Evolutionary conservation across 2,329 filamentous ascomycete genomes (phyloP).

Genomic region (Exophiala xenobiotica): DNA sequence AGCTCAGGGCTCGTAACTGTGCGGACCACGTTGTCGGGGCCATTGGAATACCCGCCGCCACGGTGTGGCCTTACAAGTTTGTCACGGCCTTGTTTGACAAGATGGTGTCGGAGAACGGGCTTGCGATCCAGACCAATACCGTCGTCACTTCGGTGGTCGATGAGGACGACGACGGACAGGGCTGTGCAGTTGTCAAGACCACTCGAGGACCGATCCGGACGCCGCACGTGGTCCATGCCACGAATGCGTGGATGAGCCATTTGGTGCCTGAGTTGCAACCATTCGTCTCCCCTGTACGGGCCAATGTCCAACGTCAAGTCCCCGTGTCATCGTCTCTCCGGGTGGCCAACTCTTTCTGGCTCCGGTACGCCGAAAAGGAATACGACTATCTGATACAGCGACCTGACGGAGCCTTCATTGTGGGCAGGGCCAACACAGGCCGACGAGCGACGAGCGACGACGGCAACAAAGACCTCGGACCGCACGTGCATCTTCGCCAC

Average conservation of each 20-base stretch:
- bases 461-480: too few relatives aligned
- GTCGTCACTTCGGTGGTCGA: constrained; percentile 5
- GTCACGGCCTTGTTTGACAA: constrained; percentile 32
- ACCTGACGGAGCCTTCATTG: too few relatives aligned
- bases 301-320: too few relatives aligned
- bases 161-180: constrained; percentile 13
- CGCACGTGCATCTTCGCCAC: too few relatives aligned
- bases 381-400: too few relatives aligned
- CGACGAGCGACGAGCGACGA: too few relatives aligned
- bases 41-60: constrained; percentile 33
- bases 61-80: constrained; percentile 40
- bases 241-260: constrained; percentile 45
- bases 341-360: too few relatives aligned
- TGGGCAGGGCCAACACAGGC: too few relatives aligned
- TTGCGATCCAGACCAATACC: constrained; percentile 31
- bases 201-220: constrained; percentile 39
- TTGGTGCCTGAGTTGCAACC: constrained; percentile 45
- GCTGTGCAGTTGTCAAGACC: constrained; percentile 38
- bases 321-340: too few relatives aligned
- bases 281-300: too few relatives aligned
- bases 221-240: constrained; percentile 43
- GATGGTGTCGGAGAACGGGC: constrained; percentile 15
- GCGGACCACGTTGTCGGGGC: constrained; percentile 4
- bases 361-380: too few relatives aligned
- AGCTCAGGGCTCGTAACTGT: constrained; percentile 22